Base-by-base conservation (phyloP, 805 yeast genomes). In the Grigorovia yakushimaensis region DNA sequence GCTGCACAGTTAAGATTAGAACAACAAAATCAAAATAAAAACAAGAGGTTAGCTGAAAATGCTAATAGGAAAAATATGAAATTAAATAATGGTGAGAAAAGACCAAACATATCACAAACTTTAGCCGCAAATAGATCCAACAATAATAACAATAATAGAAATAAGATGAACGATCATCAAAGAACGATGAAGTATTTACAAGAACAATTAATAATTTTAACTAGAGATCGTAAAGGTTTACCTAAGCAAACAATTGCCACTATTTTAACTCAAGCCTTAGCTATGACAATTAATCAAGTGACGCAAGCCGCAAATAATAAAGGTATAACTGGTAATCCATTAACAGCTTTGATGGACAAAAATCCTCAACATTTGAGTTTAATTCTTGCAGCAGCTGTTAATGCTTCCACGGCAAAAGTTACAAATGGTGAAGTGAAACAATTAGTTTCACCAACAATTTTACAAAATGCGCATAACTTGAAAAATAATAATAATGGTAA, bases 201-300 rank as follows among this genome's bases (percentile, higher is more conserved):
- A 66, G 88, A 87, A 57, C 96, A 89, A 60, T 70, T 91, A 21
- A 82, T 87, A 56, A 76, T 81, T 13, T 74, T 89, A 48, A 84
- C 94, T 30, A 86, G 85, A 58, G 86, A 84, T 47, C 71, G 88
- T 51, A 83, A 78, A 55, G 78, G 87, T 49, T 78, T 82, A 50
- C 87, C 84, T 49, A 85, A 87, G 38, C 88, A 84, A 22, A 79
- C 88, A 6, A 87, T 91, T 44, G 85, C 96, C 0, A 85, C 81
- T 49, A 79, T 88, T 47, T 71, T 89, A 55, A 89, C 96, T 8
- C 88, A 85, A 56, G 96, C 96, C 1, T 72, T 89, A 54, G 96
- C 96, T 2, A 84, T 89, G 71, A 91, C 96, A 0, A 88, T 89
- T 52, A 91, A 94, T 10, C 93, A 85, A 62, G 91, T 85, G 9